phyloP scores from a whole-genome alignment of 2,329 filamentous ascomycete species.

The Tolypocladium endophyticum region DNA sequence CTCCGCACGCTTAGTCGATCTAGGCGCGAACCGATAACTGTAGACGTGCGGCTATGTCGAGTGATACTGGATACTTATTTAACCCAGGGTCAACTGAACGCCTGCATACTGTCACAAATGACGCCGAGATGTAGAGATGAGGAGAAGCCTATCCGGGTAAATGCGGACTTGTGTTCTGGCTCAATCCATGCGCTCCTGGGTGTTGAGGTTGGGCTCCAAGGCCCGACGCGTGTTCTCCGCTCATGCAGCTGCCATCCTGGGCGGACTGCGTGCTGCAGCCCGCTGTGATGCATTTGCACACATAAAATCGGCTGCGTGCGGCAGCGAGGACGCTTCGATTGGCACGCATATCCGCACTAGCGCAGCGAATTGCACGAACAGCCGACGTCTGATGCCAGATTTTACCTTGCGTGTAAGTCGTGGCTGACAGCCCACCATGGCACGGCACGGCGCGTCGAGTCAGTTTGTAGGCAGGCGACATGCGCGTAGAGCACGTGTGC shows the following conservation, averaged over 20 bases:
- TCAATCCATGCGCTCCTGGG: background rate
- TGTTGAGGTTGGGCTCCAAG: conserved; percentile 2
- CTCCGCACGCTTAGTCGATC: background rate
- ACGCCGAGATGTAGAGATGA: background rate
- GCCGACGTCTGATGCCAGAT: background rate
- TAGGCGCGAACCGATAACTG: background rate
- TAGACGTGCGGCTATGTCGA: no score
- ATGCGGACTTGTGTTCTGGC: background rate
- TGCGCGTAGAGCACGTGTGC: background rate
- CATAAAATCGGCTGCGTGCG: background rate
- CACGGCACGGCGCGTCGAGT: background rate
- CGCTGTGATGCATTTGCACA: background rate
- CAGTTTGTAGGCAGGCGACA: background rate
- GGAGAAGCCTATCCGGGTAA: background rate
- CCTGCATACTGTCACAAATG: background rate
- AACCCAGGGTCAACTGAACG: background rate
- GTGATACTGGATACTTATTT: background rate
- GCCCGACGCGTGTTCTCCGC: conserved; percentile 2
- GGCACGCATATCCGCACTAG: background rate
- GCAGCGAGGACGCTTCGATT: background rate
- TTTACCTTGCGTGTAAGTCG: background rate
- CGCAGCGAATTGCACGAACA: background rate
- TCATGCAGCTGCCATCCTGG: background rate
- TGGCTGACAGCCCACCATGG: no score
- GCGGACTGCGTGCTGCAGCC: background rate